A percentile compares a stretch with the other conserved stretches of the same genome.
Evolutionary conservation across 108 stramenopile genomes (phyloP).

Genomic region (Mediolabrus comicus): DNA sequence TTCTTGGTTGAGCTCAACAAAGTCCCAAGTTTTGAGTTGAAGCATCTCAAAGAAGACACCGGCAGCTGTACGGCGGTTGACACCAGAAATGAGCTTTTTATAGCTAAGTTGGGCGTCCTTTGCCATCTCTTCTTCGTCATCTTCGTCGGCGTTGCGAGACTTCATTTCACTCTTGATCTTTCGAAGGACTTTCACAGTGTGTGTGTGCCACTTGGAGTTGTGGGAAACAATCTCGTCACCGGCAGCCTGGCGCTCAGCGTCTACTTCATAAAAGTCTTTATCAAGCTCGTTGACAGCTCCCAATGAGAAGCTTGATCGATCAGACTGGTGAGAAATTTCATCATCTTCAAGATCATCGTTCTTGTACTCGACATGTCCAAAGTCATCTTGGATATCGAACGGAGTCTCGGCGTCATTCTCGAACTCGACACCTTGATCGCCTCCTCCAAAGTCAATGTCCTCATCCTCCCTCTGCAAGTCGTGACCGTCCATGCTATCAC

Average conservation of each 20-base stretch:
- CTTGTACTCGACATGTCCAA: constrained; percentile 37
- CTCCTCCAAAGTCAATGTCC: constrained; percentile 32
- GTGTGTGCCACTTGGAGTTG: constrained; percentile 89
- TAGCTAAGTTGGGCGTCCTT: constrained; percentile 58
- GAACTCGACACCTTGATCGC: constrained; percentile 44
- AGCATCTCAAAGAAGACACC: constrained; percentile 91
- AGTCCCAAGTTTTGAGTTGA: constrained; percentile 98
- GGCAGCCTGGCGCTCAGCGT: constrained; percentile 63
- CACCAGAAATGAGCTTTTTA: constrained; percentile 58
- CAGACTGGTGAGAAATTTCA: constrained; percentile 27
- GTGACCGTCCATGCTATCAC: constrained; percentile 29
- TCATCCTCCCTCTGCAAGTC: constrained; percentile 42
- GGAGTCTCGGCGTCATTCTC: constrained; percentile 40
- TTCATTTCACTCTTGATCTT: constrained; percentile 67
- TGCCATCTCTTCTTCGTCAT: constrained; percentile 48
- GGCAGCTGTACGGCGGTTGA: constrained; percentile 79
- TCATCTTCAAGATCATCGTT: constrained; percentile 47
- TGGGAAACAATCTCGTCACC: constrained; percentile 60
- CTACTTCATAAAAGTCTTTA: constrained; percentile 50
- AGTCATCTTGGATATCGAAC: constrained; percentile 48
- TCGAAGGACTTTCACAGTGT: constrained; percentile 75
- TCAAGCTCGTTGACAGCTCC: constrained; percentile 79
- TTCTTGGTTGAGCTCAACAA: constrained; percentile 89
- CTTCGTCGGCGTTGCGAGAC: constrained; percentile 35
- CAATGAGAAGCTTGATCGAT: constrained; percentile 48